Evolutionary conservation across 257 asterid genomes (phyloP).

Genomic region (Solanum chaucha): DNA sequence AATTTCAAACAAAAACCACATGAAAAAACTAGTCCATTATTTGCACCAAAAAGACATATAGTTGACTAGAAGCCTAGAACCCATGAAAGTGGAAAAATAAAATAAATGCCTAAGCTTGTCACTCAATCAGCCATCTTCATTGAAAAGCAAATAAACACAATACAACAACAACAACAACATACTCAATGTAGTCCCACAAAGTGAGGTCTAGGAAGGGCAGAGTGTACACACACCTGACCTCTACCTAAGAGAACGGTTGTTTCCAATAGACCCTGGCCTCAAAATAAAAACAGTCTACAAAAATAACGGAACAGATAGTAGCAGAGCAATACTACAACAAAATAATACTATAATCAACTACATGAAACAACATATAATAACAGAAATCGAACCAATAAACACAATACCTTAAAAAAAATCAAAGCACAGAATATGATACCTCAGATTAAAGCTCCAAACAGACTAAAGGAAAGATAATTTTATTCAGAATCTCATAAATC

Average conservation of each 20-base stretch:
- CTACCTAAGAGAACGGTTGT: background rate
- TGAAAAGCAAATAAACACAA: background rate
- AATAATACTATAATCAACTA: background rate
- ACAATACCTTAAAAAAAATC: background rate
- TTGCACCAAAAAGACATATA: background rate
- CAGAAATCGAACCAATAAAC: background rate
- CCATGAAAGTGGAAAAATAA: background rate
- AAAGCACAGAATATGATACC: background rate
- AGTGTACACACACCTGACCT: background rate
- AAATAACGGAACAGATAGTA: background rate
- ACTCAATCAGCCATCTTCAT: background rate
- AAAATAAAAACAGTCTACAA: background rate
- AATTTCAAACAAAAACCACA: background rate
- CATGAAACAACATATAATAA: background rate
- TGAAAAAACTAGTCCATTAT: background rate
- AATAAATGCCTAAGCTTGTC: background rate
- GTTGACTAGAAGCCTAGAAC: background rate
- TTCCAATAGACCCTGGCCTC: background rate
- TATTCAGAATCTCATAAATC: background rate
- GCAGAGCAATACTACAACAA: background rate
- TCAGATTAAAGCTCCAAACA: background rate
- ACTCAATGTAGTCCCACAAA: background rate
- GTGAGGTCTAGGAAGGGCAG: background rate
- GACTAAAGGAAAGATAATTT: background rate
- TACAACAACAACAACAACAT: background rate